Evolutionary conservation across 495 filamentous ascomycete species (phyloP).

Genomic region (Xylaria intraflava): DNA sequence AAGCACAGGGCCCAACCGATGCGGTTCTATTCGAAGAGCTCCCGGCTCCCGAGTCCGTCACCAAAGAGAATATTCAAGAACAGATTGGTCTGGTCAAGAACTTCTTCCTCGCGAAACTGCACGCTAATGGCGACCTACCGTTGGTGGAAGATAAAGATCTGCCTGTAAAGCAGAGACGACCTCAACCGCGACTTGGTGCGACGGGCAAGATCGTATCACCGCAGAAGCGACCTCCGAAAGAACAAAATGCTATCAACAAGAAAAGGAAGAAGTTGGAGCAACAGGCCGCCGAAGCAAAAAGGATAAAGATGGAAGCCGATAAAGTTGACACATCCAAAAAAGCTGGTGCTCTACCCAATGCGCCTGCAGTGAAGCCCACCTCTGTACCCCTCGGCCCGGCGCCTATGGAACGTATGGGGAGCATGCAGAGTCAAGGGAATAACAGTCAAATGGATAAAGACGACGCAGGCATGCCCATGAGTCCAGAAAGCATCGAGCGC

Average conservation of each 20-base stretch:
- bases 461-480: constrained; percentile 55
- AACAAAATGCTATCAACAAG: constrained; percentile 63
- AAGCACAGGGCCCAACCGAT: constrained; percentile 43
- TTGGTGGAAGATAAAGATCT: constrained; percentile 93
- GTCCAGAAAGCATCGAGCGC: constrained; percentile 56
- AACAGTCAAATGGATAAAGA: constrained; percentile 50
- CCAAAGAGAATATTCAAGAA: constrained; percentile 62
- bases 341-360: constrained; percentile 27
- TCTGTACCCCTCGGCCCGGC: constrained; percentile 20
- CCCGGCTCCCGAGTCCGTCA: constrained; percentile 70
- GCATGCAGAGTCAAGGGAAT: constrained; percentile 46
- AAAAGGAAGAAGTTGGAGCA: constrained; percentile 65
- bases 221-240: constrained; percentile 75
- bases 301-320: constrained; percentile 31
- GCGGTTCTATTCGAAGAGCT: constrained; percentile 63
- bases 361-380: constrained; percentile 17
- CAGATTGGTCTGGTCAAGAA: constrained; percentile 81
- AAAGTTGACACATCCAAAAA: constrained; percentile 43
- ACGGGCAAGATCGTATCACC: constrained; percentile 92
- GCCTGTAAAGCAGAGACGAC: constrained; percentile 80
- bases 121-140: constrained; percentile 71
- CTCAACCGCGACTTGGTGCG: constrained; percentile 87
- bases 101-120: constrained; percentile 84
- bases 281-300: constrained; percentile 36
- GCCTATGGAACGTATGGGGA: constrained; percentile 44